Evolutionary conservation across 2,329 filamentous ascomycete species (phyloP), one percentile per base, ranked within the genome.

Genomic region (Colletotrichum cereale): DNA sequence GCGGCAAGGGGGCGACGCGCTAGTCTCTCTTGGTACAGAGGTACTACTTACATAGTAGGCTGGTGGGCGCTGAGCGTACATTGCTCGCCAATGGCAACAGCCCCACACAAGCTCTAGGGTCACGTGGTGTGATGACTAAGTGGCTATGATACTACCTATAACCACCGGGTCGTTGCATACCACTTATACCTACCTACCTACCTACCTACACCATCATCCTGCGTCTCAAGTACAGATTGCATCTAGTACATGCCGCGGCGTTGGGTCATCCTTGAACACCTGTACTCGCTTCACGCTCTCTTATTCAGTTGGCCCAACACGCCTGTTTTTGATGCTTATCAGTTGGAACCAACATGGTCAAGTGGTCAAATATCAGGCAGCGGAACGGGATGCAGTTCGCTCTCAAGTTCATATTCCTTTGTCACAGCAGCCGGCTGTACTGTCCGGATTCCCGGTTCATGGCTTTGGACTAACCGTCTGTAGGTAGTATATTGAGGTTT

Each of bases 61-160:
- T 18, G 1, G 18, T 38, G 21, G 21, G n/a, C 14, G 7, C 29
- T 53, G 29, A 52, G 18, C 21, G 50, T 12, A 31, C 21, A 18
- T 53, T 3, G 2, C 29, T 55, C 18, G 18, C 53, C 24, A 38
- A 34, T 53, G 47, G 2, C 12, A 47, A 14, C 21, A 44, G 36
- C 11, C 31, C 65, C 65, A 56, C 48, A 55, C 14, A 6, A 67
- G 65, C 65, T 67, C 24, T 6, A 8, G 2, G 2, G 3, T 62
- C 65, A 67, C 57, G 57, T 62, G 47, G 31, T 14, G 11, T 12
- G 34, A 6, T 57, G 34, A 57, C 53, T 40, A 12, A 12, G n/a
- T n/a, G n/a, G n/a, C n/a, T n/a, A n/a, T n/a, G 29, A 18, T 16
- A 52, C 48, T 21, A 18, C 16, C 48, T 21, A 18, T 16, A 55